Evolutionary conservation across 2,329 filamentous ascomycete genomes (phyloP).

Genomic region (Emergomyces africanus): DNA sequence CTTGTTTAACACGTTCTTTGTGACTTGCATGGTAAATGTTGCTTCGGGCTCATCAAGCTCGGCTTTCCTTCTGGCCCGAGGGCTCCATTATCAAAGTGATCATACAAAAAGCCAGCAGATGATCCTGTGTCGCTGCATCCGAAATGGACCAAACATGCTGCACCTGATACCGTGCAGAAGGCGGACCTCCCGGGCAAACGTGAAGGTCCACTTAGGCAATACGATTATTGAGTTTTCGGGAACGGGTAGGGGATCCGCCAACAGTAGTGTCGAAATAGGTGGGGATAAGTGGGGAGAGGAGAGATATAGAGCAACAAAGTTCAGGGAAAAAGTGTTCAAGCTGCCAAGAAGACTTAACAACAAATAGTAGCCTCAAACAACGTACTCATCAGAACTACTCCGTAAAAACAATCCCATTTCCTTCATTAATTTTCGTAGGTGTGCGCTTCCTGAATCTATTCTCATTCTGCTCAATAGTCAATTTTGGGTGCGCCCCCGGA

Average conservation of each 20-base stretch:
- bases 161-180: background rate
- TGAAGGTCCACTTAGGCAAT: background rate
- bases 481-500: no score
- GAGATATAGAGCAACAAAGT: background rate
- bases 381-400: no score
- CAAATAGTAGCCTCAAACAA: background rate
- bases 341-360: background rate
- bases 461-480: background rate
- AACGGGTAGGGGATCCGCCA: conserved; percentile 1
- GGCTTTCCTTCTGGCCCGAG: background rate
- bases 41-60: background rate
- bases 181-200: background rate
- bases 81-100: background rate
- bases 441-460: background rate
- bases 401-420: no score
- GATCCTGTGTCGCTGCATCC: background rate
- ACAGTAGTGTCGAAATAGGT: conserved; percentile 1
- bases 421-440: no score
- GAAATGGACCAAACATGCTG: background rate
- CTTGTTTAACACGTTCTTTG: background rate
- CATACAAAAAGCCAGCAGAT: background rate
- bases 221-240: conserved; percentile 4
- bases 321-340: background rate
- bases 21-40: background rate
- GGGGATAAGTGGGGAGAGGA: background rate